Percentiles rank a stretch among this genome's conserved stretches.
Evolutionary conservation across 192 early-diverging fungal genomes (phyloP).

Genomic region (Backusella mclennaniae): DNA sequence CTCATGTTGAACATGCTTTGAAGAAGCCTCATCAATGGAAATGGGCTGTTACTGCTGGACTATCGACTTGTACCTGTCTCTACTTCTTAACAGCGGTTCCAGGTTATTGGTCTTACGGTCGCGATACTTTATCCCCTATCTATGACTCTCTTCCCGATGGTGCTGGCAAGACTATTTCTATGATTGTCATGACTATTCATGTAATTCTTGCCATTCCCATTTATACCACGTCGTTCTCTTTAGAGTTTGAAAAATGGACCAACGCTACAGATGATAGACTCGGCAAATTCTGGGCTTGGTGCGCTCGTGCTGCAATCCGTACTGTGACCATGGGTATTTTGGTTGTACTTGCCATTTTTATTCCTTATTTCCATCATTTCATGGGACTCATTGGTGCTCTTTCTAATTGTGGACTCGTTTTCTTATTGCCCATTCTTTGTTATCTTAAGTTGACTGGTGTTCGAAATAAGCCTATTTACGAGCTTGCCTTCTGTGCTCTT

Average conservation of each 20-base stretch:
- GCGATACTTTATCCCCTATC: constrained; percentile 65
- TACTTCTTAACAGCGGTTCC: constrained; percentile 68
- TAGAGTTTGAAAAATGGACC: constrained; percentile 69
- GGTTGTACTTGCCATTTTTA: constrained; percentile 57
- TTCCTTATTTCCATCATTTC: constrained; percentile 81
- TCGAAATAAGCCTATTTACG: constrained; percentile 35
- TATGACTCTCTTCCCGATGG: constrained; percentile 68
- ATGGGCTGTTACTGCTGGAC: constrained; percentile 59
- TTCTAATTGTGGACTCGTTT: constrained; percentile 78
- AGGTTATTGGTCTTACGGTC: constrained; percentile 75
- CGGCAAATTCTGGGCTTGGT: constrained; percentile 47
- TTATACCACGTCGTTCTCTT: constrained; percentile 68
- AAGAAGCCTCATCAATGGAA: constrained; percentile 67
- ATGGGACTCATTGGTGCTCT: constrained; percentile 78
- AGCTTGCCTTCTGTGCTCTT: constrained; percentile 50
- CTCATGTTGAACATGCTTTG: constrained; percentile 84
- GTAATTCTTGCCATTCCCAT: constrained; percentile 81
- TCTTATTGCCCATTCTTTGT: constrained; percentile 80
- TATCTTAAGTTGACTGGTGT: constrained; percentile 71
- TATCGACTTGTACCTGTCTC: constrained; percentile 65
- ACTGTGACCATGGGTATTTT: constrained; percentile 53
- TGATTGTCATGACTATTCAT: constrained; percentile 77
- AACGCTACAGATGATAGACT: constrained; percentile 59
- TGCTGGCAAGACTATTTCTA: constrained; percentile 54
- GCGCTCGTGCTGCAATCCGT: constrained; percentile 56